phyloP scores from a whole-genome alignment of 116 monocot species.

The Dioscorea cayenensis region DNA sequence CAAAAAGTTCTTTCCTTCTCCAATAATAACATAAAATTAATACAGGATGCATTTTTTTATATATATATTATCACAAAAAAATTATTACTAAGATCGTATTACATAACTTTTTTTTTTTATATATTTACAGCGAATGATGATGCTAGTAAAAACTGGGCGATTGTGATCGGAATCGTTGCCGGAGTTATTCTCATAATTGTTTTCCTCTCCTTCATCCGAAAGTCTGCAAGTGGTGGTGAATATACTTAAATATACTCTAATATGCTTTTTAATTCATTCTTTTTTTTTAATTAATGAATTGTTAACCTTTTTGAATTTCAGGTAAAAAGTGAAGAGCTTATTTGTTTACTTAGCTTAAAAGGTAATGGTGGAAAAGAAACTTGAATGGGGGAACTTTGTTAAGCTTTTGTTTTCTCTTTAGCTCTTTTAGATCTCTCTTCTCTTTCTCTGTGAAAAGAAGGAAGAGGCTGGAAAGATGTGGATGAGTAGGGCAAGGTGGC shows the following conservation, averaged over 20 bases:
- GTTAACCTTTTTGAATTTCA: neutral
- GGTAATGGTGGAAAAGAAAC: neutral
- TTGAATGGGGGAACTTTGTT: neutral
- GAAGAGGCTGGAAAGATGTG: slow-evolving; percentile 4
- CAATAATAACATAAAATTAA: neutral
- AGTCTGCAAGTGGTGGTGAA: slow-evolving; percentile 15
- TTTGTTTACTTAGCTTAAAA: neutral
- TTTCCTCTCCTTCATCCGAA: slow-evolving; percentile 53
- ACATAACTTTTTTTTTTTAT: neutral
- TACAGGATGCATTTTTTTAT: no score
- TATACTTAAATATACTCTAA: neutral
- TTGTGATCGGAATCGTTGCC: slow-evolving; percentile 59
- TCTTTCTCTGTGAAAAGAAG: neutral
- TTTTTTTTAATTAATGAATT: neutral
- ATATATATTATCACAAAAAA: neutral
- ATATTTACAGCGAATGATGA: slow-evolving; percentile 20
- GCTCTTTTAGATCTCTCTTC: neutral
- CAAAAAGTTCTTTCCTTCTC: neutral
- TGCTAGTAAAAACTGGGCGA: slow-evolving; percentile 53
- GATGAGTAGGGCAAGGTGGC: slow-evolving; percentile 5
- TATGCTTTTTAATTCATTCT: no score
- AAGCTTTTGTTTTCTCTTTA: slow-evolving; percentile 4
- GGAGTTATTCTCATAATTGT: slow-evolving; percentile 59
- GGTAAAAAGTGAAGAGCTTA: neutral
- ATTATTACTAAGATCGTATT: neutral